Percentiles rank a stretch among this genome's conserved stretches.
phyloP scores from a whole-genome alignment of 2,329 filamentous ascomycete genomes.

The Periconia macrospinosa region DNA sequence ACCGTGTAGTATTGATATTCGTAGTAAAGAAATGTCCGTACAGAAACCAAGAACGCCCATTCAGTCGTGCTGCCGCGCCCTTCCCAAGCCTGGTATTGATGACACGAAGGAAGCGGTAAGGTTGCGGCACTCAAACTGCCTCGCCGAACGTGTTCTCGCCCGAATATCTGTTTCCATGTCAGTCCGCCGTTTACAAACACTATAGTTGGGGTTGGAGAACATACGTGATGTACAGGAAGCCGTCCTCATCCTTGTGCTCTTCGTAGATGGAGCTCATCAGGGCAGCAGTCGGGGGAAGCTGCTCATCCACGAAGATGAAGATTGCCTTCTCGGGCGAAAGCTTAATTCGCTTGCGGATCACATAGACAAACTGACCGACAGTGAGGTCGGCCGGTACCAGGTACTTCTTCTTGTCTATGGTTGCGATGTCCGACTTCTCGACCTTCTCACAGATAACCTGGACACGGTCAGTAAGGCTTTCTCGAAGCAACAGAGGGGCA shows the following conservation, averaged over 20 bases:
- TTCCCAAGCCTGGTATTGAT: background rate
- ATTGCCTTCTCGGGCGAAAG: constrained; percentile 99
- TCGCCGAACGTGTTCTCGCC: constrained; percentile 97
- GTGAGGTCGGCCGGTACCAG: constrained; percentile 96
- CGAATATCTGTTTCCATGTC: constrained; percentile 67
- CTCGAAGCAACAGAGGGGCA: constrained; percentile 2
- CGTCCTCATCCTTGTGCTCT: constrained; percentile 89
- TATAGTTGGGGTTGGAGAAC: constrained; percentile 28
- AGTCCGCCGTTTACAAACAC: constrained; percentile 12
- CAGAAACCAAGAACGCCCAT: background rate
- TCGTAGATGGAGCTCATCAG: constrained; percentile 99
- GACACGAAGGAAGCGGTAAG: background rate
- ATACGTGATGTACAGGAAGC: constrained; percentile 97
- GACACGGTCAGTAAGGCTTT: constrained; percentile 24
- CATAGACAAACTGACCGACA: constrained; percentile 99
- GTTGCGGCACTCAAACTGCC: constrained; percentile 34
- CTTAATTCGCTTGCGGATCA: constrained; percentile 99
- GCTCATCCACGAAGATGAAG: constrained; percentile 99
- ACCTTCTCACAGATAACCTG: constrained; percentile 99
- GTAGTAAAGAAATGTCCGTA: constrained; percentile 1
- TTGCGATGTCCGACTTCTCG: constrained; percentile 98
- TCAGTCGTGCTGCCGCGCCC: background rate
- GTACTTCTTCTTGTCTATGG: constrained; percentile 99
- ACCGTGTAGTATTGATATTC: background rate
- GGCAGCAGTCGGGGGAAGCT: constrained; percentile 91